phyloP scores from a whole-genome alignment of 331 rosid genomes.

The Arachis monticola region DNA sequence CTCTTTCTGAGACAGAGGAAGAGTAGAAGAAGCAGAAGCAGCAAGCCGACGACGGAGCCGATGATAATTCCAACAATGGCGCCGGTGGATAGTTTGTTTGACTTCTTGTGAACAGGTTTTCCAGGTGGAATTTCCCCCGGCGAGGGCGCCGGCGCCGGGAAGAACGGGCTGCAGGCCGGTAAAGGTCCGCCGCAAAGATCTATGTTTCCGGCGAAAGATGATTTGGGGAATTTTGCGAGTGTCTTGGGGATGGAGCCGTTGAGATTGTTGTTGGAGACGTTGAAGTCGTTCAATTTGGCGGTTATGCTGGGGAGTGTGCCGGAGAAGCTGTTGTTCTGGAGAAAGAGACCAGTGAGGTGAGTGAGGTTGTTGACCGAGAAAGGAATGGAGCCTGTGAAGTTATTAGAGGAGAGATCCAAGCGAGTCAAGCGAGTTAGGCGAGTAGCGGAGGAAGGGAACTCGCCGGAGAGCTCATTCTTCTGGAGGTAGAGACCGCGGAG shows the following conservation, averaged over 20 bases:
- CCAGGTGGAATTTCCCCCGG: conserved; percentile 39
- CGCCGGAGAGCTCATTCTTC: conserved; percentile 61
- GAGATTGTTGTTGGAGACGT: conserved; percentile 72
- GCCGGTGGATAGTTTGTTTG: conserved; percentile 70
- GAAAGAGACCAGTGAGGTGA: conserved; percentile 61
- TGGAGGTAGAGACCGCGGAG: conserved; percentile 81
- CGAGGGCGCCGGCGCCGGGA: conserved; percentile 67
- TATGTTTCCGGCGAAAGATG: conserved; percentile 74
- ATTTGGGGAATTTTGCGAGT: conserved; percentile 46
- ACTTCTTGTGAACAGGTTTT: conserved; percentile 33
- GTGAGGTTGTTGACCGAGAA: conserved; percentile 69
- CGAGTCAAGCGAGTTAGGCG: conserved; percentile 60
- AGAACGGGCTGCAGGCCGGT: conserved; percentile 57
- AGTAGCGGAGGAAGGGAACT: conserved; percentile 57
- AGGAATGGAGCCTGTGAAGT: conserved; percentile 72
- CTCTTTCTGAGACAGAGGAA: conserved; percentile 58
- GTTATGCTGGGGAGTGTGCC: conserved; percentile 61
- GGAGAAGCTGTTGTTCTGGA: conserved; percentile 69
- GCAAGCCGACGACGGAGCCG: conserved; percentile 44
- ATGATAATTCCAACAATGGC: conserved; percentile 70
- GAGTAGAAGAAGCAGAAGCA: conserved; percentile 59
- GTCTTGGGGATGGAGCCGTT: conserved; percentile 83
- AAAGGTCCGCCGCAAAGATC: conserved; percentile 82
- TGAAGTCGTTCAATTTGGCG: conserved; percentile 39
- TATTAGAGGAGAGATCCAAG: conserved; percentile 74